Evolutionary conservation across 1,284 basidiomycete genomes (phyloP).

Genomic region (Apiotrichum gamsii): DNA sequence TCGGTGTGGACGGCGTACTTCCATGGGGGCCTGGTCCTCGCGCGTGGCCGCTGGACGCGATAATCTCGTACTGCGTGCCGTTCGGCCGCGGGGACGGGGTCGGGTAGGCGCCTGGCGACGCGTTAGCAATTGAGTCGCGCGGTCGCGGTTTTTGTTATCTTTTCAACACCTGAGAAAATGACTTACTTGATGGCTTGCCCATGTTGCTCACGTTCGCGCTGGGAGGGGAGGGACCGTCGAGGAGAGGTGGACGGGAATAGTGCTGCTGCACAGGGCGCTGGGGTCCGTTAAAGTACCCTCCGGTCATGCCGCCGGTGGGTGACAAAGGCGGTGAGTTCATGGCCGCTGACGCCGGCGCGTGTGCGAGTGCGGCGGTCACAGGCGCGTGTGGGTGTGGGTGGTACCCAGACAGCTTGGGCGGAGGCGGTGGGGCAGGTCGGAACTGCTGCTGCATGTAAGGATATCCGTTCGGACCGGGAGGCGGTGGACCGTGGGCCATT

Average conservation of each 20-base stretch:
- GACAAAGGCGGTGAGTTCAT: constrained; percentile 9
- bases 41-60: too few species aligned
- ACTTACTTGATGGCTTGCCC: too few species aligned
- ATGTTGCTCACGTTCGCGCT: too few species aligned
- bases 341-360: background rate
- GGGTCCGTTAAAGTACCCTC: constrained; percentile 1
- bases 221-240: constrained; percentile 2
- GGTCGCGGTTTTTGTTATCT: too few species aligned
- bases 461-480: background rate
- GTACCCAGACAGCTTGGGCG: background rate
- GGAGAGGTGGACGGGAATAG: constrained; percentile 16
- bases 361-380: background rate
- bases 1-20: too few species aligned
- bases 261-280: constrained; percentile 2
- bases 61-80: background rate
- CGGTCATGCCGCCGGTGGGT: too few species aligned
- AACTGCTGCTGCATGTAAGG: background rate
- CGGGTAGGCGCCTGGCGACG: too few species aligned
- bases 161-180: too few species aligned
- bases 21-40: too few species aligned
- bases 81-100: background rate
- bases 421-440: background rate
- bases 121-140: too few species aligned
- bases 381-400: background rate
- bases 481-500: background rate